Evolutionary conservation across 1,284 basidiomycete genomes (phyloP).

Genomic region (Mycosarcoma mackinlayi): DNA sequence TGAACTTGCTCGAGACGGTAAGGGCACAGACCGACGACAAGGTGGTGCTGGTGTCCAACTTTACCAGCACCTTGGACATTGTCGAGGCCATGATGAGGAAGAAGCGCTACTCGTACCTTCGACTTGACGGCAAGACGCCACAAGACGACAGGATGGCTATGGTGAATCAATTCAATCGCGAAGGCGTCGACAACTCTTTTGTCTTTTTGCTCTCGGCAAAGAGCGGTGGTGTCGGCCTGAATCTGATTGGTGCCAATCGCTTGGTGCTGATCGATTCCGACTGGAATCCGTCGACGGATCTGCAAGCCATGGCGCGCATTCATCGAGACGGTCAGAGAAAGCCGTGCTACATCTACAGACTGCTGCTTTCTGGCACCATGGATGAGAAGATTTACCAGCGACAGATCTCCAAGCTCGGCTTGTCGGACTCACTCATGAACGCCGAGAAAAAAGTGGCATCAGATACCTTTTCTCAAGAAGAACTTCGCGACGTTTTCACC

Average conservation of each 20-base stretch:
- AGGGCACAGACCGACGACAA: constrained; percentile 79
- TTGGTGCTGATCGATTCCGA: constrained; percentile 87
- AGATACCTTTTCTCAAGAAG: constrained; percentile 59
- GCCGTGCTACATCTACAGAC: constrained; percentile 87
- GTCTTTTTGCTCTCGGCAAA: constrained; percentile 95
- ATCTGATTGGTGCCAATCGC: constrained; percentile 95
- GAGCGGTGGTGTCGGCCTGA: constrained; percentile 97
- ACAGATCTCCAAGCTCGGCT: constrained; percentile 93
- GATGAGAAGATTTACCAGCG: constrained; percentile 73
- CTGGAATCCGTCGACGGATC: constrained; percentile 88
- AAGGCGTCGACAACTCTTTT: constrained; percentile 68
- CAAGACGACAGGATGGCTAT: constrained; percentile 53
- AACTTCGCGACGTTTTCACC: constrained; percentile 82
- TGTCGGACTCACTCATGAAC: constrained; percentile 74
- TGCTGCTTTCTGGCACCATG: constrained; percentile 72
- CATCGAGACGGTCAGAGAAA: constrained; percentile 86
- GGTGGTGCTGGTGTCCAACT: constrained; percentile 67
- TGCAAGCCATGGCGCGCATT: constrained; percentile 97
- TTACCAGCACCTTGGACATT: constrained; percentile 83
- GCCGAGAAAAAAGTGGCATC: constrained; percentile 50
- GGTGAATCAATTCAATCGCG: constrained; percentile 60
- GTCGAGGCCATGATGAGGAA: constrained; percentile 86
- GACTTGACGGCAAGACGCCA: constrained; percentile 79
- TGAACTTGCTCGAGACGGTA: constrained; percentile 78
- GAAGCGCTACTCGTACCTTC: constrained; percentile 80